Conservation (phyloP, 192 early-diverging fungal genomes). For the Phlyctochytrium planicorne region DNA sequence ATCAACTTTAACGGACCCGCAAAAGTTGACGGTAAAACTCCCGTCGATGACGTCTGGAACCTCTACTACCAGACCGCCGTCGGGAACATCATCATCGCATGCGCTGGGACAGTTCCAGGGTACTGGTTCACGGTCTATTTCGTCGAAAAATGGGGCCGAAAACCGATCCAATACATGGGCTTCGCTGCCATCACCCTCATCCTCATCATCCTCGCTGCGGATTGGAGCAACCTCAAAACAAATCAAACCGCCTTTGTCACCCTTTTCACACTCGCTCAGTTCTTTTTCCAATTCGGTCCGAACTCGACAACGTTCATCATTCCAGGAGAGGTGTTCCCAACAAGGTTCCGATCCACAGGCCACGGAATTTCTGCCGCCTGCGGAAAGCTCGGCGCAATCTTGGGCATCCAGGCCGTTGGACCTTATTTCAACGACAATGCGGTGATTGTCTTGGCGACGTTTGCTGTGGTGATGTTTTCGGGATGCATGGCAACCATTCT, state of each 20-base stretch:
- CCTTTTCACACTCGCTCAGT: slow-evolving; percentile 47
- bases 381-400: slow-evolving; percentile 68
- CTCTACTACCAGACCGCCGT: slow-evolving; percentile 50
- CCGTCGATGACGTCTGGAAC: slow-evolving; percentile 54
- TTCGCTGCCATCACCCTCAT: slow-evolving; percentile 76
- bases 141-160: slow-evolving; percentile 88
- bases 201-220: slow-evolving; percentile 54
- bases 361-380: slow-evolving; percentile 74
- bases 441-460: slow-evolving; percentile 22
- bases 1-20: slow-evolving; percentile 38
- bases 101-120: slow-evolving; percentile 71
- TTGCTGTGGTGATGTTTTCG: slow-evolving; percentile 40
- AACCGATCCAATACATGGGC: slow-evolving; percentile 87
- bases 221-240: slow-evolving; percentile 20
- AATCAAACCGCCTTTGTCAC: slow-evolving; percentile 37
- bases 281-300: slow-evolving; percentile 94
- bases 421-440: slow-evolving; percentile 31
- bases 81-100: slow-evolving; percentile 90
- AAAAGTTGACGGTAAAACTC: slow-evolving; percentile 33
- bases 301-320: slow-evolving; percentile 86
- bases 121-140: slow-evolving; percentile 94
- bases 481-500: slow-evolving; percentile 65
- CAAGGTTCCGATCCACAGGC: slow-evolving; percentile 69
- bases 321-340: slow-evolving; percentile 74
- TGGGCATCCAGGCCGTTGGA: slow-evolving; percentile 46